A percentile compares a stretch with the other conserved stretches of the same genome.
phyloP scores from a whole-genome alignment of 1,284 basidiomycete species.

The Cryptococcus jaspeensis region DNA sequence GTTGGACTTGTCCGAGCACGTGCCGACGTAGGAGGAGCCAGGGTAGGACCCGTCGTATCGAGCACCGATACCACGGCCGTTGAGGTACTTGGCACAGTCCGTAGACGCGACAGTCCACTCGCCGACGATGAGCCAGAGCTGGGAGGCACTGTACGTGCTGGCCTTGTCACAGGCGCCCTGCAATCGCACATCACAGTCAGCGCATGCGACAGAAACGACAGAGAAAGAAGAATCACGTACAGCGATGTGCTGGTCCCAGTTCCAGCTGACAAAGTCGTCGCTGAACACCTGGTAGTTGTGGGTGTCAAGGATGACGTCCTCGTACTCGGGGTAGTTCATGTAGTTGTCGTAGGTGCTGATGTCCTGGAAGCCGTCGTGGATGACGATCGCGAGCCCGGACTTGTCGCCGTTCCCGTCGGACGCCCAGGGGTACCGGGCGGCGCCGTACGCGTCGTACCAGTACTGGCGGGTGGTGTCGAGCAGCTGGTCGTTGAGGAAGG shows the following conservation, averaged over 20 bases:
- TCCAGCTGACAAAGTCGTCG: constrained; percentile 58
- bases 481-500: constrained; percentile 61
- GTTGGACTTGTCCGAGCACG: constrained; percentile 71
- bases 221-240: constrained; percentile 22
- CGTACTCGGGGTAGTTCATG: constrained; percentile 58
- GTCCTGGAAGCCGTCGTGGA: constrained; percentile 84
- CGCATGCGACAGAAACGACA: background rate
- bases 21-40: constrained; percentile 67
- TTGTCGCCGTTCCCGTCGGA: constrained; percentile 40
- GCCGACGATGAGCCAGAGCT: constrained; percentile 72
- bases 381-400: constrained; percentile 56
- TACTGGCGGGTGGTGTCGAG: constrained; percentile 65
- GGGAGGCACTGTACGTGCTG: constrained; percentile 56
- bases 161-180: constrained; percentile 58
- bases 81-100: constrained; percentile 81
- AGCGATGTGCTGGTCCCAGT: constrained; percentile 63
- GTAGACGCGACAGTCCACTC: constrained; percentile 74
- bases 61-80: constrained; percentile 66
- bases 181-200: background rate
- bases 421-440: constrained; percentile 70
- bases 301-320: constrained; percentile 76
- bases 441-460: constrained; percentile 61
- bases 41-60: constrained; percentile 75
- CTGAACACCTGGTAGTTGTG: constrained; percentile 81
- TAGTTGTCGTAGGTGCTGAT: constrained; percentile 72